Evolutionary conservation across 163 green algal genomes (phyloP), one percentile per base, ranked within the genome.

Genomic region (Chloroidium sp.): DNA sequence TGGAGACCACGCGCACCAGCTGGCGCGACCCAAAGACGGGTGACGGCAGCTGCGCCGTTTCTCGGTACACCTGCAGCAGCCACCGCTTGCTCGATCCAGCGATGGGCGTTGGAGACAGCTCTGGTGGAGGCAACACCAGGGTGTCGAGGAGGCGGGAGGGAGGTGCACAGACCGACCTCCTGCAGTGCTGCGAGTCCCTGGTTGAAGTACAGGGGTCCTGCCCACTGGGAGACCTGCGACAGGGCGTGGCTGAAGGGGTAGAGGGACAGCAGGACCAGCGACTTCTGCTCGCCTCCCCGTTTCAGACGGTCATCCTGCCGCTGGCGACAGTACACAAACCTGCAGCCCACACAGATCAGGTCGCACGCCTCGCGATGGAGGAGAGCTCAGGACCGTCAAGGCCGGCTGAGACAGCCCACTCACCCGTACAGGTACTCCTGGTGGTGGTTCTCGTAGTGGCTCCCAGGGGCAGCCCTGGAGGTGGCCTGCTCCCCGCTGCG

Each of bases 271-370:
- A 90, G 62, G 13, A 90, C 87, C 0, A 91, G 69, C 0, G 84
- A 86, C 64, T 86, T 81, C 86, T 97, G 92, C 86, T 97, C 92
- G 62, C 90, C 92, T 62, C 92, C 92, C 36, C 92, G 86, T 1
- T 79, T 84, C 78, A 97, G 83, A 2, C 85, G 82, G n/a, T 92
- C 85, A 81, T 97, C 92, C 78, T 94, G 90, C 10, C 93, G 88
- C 82, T 97, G 93, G 69, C 93, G 89, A 86, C 94, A 97, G 76
- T 97, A 95, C 2, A 94, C 92, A 82, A 91, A 95, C 6, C 92
- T 89, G 85, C 81, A 76, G 3, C 1, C 10, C 1, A 2, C 74
- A 76, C 69, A 62, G 36, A 59, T 59, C 3, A 2, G 61, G 13
- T n/a, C 2, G n/a, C 4, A 75, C 4, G 4, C 14, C 36, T 76